Percentiles rank a stretch among this genome's conserved stretches.
Conservation (phyloP, 2,329 filamentous ascomycete genomes). For the Metarhizium brunneum region DNA sequence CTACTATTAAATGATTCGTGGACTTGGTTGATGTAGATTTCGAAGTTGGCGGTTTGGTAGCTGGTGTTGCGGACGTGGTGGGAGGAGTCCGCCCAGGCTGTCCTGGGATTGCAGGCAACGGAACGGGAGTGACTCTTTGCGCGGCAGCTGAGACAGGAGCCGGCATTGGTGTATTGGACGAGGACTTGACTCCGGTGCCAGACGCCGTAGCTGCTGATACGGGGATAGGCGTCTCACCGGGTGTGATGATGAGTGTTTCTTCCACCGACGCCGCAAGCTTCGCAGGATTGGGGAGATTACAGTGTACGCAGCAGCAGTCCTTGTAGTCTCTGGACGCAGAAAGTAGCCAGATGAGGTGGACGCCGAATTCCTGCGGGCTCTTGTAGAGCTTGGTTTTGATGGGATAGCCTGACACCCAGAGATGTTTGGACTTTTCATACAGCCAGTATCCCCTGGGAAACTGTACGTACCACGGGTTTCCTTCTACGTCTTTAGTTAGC, state of each 20-base stretch:
- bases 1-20: constrained; percentile 12
- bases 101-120: constrained; percentile 25
- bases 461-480: constrained; percentile 34
- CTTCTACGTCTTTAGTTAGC: constrained; percentile 20
- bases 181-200: constrained; percentile 2
- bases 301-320: constrained; percentile 43
- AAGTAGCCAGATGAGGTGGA: constrained; percentile 43
- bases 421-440: constrained; percentile 38
- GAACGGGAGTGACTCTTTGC: constrained; percentile 26
- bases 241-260: constrained; percentile 15
- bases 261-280: constrained; percentile 17
- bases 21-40: constrained; percentile 10
- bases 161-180: constrained; percentile 4
- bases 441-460: constrained; percentile 37
- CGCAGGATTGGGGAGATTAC: constrained; percentile 24
- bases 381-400: constrained; percentile 39
- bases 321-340: constrained; percentile 36
- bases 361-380: constrained; percentile 42
- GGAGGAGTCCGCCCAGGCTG: constrained; percentile 24
- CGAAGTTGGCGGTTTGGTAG: background rate
- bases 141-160: constrained; percentile 4
- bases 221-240: constrained; percentile 9
- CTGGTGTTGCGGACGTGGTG: background rate
- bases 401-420: constrained; percentile 41
- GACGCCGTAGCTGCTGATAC: constrained; percentile 1